These are phyloP conservation scores for Venturia pyrina DNA, from an alignment of 2,329 filamentous ascomycete genomes.

Conservation along the genomic window DNA sequence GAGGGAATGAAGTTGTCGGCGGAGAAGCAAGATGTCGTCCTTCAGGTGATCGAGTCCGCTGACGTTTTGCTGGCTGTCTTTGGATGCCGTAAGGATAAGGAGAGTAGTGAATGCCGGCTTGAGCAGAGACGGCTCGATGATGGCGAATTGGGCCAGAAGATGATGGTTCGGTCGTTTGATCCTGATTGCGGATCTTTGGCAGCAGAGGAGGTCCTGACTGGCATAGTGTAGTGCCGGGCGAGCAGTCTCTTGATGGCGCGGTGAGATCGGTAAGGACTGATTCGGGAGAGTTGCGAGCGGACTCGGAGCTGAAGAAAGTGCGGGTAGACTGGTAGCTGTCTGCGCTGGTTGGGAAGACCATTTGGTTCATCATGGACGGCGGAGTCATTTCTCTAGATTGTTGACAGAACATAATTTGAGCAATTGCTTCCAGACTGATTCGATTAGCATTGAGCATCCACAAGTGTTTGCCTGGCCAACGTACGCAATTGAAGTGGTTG, in stretches of 20 bases:
- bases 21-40: slow-evolving; percentile 13
- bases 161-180: slow-evolving; percentile 61
- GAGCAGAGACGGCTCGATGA: slow-evolving; percentile 43
- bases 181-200: slow-evolving; percentile 77
- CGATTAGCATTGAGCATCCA: slow-evolving; percentile 23
- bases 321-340: slow-evolving; percentile 16
- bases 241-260: slow-evolving; percentile 4
- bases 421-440: slow-evolving; percentile 22
- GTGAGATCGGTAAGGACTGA: slow-evolving; percentile 10
- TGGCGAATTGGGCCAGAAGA: slow-evolving; percentile 45
- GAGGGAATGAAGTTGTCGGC: neutral
- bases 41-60: slow-evolving; percentile 9
- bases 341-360: slow-evolving; percentile 29
- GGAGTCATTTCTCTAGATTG: slow-evolving; percentile 33
- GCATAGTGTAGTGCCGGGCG: neutral
- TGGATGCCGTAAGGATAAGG: slow-evolving; percentile 10
- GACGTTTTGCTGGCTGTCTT: neutral
- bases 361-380: slow-evolving; percentile 25
- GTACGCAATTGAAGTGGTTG: slow-evolving; percentile 22
- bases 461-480: slow-evolving; percentile 14
- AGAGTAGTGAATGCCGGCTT: slow-evolving; percentile 22
- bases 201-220: slow-evolving; percentile 58
- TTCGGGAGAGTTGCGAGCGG: slow-evolving; percentile 29
- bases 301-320: slow-evolving; percentile 45
- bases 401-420: slow-evolving; percentile 27